Evolutionary conservation across 2,329 filamentous ascomycete genomes (phyloP).

Genomic region (Aspergillus flavus): DNA sequence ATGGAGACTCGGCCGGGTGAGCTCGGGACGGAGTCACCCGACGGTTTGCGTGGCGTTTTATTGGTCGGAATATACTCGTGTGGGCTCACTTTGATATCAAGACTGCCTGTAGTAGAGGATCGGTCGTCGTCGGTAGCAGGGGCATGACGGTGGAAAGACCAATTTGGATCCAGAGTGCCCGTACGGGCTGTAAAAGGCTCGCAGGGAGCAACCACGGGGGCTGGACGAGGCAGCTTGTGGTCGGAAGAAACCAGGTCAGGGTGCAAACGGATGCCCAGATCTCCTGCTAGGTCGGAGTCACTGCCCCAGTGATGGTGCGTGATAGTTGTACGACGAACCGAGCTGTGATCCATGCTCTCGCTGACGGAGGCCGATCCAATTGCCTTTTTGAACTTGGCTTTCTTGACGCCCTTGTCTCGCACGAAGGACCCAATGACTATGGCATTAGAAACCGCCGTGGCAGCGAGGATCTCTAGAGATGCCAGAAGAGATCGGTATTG

Average conservation of each 20-base stretch:
- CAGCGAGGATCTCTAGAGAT: conserved; percentile 86
- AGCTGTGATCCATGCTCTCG: conserved; percentile 48
- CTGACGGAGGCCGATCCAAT: conserved; percentile 49
- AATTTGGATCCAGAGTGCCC: conserved; percentile 34
- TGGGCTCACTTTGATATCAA: conserved; percentile 37
- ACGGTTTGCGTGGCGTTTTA: conserved; percentile 33
- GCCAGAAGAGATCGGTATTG: conserved; percentile 87
- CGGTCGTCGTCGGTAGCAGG: conserved; percentile 31
- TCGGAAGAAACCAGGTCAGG: conserved; percentile 50
- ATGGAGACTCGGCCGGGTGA: conserved; percentile 70
- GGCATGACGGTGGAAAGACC: conserved; percentile 34
- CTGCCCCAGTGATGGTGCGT: conserved; percentile 78
- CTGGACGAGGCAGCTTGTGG: conserved; percentile 36
- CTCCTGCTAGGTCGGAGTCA: conserved; percentile 85
- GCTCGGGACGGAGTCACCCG: conserved; percentile 40
- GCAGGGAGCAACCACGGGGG: conserved; percentile 42
- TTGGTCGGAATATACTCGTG: conserved; percentile 38
- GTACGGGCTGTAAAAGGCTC: conserved; percentile 26
- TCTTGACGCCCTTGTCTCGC: conserved; percentile 86
- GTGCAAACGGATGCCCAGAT: conserved; percentile 70
- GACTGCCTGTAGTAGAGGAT: conserved; percentile 32
- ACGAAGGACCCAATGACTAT: conserved; percentile 92
- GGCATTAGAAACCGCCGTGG: conserved; percentile 82
- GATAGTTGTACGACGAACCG: conserved; percentile 54
- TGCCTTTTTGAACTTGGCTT: conserved; percentile 70